Conservation (phyloP, 2,329 filamentous ascomycete species). For the Amesomyces nigricolor region DNA sequence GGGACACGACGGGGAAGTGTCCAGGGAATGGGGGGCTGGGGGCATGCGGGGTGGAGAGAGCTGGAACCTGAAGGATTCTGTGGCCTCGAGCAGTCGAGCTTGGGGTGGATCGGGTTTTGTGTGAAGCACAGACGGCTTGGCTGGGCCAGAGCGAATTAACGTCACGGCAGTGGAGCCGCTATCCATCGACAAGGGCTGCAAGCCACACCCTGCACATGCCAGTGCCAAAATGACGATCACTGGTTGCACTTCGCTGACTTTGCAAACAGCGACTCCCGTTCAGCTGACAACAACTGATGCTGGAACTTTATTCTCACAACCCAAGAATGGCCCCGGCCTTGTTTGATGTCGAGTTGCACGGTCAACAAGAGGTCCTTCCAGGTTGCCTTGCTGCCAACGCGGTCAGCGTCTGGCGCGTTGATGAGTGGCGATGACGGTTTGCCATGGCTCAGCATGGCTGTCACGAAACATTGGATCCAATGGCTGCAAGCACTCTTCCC, state of each 20-base stretch:
- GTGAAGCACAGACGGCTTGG: constrained; percentile 4
- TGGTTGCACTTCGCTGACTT: too few species aligned
- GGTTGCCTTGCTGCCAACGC: too few species aligned
- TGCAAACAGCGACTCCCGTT: too few species aligned
- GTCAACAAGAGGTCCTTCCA: too few species aligned
- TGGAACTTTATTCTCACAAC: too few species aligned
- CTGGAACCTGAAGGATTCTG: constrained; percentile 15
- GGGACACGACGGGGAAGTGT: constrained; percentile 12
- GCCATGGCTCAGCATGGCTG: not conserved
- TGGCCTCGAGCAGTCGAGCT: constrained; percentile 21
- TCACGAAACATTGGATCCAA: constrained; percentile 6
- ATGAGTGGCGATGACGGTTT: too few species aligned
- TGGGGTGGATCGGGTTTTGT: constrained; percentile 25
- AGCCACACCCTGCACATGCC: constrained; percentile 3
- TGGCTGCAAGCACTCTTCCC: constrained; percentile 1
- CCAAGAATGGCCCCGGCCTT: too few species aligned
- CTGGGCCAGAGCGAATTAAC: not conserved
- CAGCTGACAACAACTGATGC: too few species aligned
- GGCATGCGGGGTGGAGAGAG: constrained; percentile 20
- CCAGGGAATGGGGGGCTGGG: constrained; percentile 20
- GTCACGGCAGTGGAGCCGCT: not conserved
- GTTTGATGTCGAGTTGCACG: too few species aligned
- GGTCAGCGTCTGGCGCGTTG: too few species aligned
- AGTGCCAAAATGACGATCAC: too few species aligned
- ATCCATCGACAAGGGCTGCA: constrained; percentile 3